phyloP scores from a whole-genome alignment of 441 rosid species.

The Adansonia rubrostipa region DNA sequence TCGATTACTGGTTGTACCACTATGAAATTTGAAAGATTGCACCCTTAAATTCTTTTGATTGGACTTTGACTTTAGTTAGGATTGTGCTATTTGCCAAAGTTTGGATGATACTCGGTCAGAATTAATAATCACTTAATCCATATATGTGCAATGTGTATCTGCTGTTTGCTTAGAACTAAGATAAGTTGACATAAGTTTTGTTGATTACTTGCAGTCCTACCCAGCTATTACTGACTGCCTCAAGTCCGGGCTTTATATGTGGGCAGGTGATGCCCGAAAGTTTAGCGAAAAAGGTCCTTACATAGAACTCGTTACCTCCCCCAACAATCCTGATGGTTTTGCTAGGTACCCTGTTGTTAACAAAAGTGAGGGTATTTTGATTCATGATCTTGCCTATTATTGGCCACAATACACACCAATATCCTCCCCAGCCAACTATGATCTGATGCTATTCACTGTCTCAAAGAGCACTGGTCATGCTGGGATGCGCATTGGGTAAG shows the following conservation, averaged over 20 bases:
- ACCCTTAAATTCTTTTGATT: not conserved
- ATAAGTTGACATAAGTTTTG: constrained; percentile 16
- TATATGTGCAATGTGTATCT: not conserved
- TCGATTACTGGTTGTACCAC: not conserved
- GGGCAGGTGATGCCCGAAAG: constrained; percentile 86
- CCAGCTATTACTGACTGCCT: constrained; percentile 81
- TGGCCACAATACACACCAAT: constrained; percentile 97
- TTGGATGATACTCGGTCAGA: not conserved
- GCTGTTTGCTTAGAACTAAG: not conserved
- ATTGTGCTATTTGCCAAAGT: not conserved
- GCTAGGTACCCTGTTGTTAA: constrained; percentile 70
- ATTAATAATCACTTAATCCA: not conserved
- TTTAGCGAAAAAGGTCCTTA: constrained; percentile 63
- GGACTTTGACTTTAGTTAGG: not conserved
- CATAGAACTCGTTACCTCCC: constrained; percentile 87
- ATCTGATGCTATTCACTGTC: constrained; percentile 78
- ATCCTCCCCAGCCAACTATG: constrained; percentile 63
- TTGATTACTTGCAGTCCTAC: constrained; percentile 65
- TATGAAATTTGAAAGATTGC: not conserved
- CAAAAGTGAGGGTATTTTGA: constrained; percentile 60
- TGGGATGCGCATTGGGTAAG: constrained; percentile 93
- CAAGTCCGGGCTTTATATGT: constrained; percentile 69
- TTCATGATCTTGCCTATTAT: constrained; percentile 90
- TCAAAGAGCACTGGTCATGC: constrained; percentile 94
- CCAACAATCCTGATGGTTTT: constrained; percentile 88